Conservation (phyloP, 371 early-diverging fungal genomes). For the Lichtheimia ramosa region DNA sequence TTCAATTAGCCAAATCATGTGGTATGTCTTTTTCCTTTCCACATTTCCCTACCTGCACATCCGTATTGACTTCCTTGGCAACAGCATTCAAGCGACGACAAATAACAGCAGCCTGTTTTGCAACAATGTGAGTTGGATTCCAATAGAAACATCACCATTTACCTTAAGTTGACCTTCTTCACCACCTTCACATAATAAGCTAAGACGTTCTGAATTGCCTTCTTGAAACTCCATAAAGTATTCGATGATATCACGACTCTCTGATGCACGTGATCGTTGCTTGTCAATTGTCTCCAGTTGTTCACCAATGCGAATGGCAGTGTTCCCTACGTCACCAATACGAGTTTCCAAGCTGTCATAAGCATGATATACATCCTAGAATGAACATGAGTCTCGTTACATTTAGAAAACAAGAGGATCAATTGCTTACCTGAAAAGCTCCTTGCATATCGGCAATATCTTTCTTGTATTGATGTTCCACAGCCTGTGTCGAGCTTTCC, state of each 20-base stretch:
- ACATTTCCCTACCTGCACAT: slow-evolving; percentile 58
- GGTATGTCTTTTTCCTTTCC: background rate
- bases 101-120: slow-evolving; percentile 77
- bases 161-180: slow-evolving; percentile 88
- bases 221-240: slow-evolving; percentile 88
- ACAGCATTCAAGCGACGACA: slow-evolving; percentile 83
- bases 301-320: slow-evolving; percentile 95
- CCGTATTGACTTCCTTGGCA: slow-evolving; percentile 86
- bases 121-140: background rate
- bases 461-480: slow-evolving; percentile 74
- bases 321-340: slow-evolving; percentile 91
- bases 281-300: slow-evolving; percentile 94
- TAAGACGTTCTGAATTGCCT: slow-evolving; percentile 73
- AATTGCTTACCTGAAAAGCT: slow-evolving; percentile 66
- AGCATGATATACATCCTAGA: slow-evolving; percentile 75
- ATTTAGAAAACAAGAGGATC: background rate
- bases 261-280: slow-evolving; percentile 83
- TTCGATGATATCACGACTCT: slow-evolving; percentile 88
- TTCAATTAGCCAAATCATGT: background rate
- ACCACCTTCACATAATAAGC: slow-evolving; percentile 70
- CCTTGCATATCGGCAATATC: slow-evolving; percentile 70
- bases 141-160: background rate
- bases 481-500: slow-evolving; percentile 72
- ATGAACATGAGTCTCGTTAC: slow-evolving; percentile 3
- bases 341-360: slow-evolving; percentile 86